phyloP scores from a whole-genome alignment of 257 asterid genomes.

The Nicotiana attenuata region DNA sequence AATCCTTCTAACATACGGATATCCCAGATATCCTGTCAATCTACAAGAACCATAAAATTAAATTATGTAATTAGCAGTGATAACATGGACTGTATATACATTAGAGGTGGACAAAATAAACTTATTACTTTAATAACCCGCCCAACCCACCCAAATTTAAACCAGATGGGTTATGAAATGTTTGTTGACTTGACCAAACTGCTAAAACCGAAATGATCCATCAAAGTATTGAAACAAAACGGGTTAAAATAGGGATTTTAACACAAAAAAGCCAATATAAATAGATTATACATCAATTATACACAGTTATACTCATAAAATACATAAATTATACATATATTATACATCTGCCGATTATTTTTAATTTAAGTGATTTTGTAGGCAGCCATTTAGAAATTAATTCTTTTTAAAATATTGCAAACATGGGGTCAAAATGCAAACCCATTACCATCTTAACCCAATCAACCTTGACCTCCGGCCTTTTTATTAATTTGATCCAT shows the following conservation, averaged over 20 bases:
- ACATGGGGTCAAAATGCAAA: no score
- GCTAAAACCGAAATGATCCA: background rate
- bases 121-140: background rate
- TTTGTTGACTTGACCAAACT: background rate
- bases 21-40: conserved; percentile 71
- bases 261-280: no score
- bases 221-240: background rate
- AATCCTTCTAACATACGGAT: no score
- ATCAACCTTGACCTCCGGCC: background rate
- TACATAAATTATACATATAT: no score
- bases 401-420: background rate
- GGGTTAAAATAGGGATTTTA: background rate
- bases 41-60: conserved; percentile 21
- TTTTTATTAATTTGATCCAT: background rate
- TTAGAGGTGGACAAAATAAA: background rate
- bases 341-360: no score
- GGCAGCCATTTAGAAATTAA: no score
- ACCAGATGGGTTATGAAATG: background rate
- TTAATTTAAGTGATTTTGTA: no score
- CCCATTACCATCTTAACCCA: background rate
- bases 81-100: background rate
- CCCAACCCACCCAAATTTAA: background rate
- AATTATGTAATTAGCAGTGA: no score
- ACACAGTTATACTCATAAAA: no score
- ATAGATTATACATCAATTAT: no score